These are phyloP conservation scores for Phaeosphaeriaceae sp. DNA, from an alignment of 2,329 filamentous ascomycete genomes.

Conservation along the genomic window DNA sequence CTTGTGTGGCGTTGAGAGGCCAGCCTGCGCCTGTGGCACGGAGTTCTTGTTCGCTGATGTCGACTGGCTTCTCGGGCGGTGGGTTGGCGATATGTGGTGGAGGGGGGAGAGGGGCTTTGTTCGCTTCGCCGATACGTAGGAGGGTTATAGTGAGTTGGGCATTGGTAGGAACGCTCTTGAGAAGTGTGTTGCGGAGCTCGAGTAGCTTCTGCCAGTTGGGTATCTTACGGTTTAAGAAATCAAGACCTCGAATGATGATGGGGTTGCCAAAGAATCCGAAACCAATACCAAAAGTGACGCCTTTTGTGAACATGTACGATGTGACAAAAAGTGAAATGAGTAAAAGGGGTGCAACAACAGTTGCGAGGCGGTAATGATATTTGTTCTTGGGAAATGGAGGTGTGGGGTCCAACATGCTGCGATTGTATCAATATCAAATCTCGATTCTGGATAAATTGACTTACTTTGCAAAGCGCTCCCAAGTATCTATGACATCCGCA, in stretches of 20 bases:
- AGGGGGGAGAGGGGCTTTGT: slow-evolving; percentile 76
- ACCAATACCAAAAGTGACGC: slow-evolving; percentile 69
- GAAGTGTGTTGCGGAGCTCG: slow-evolving; percentile 74
- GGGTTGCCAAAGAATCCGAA: slow-evolving; percentile 83
- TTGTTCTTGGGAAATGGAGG: slow-evolving; percentile 55
- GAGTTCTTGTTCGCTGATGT: slow-evolving; percentile 58
- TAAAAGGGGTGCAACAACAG: slow-evolving; percentile 53
- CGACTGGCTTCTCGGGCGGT: slow-evolving; percentile 58
- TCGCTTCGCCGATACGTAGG: slow-evolving; percentile 79
- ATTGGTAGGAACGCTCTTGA: slow-evolving; percentile 85
- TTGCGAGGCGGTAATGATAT: slow-evolving; percentile 55
- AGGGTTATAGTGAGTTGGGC: slow-evolving; percentile 82
- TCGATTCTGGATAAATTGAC: slow-evolving; percentile 16
- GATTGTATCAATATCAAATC: slow-evolving; percentile 7
- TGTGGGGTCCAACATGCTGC: slow-evolving; percentile 55
- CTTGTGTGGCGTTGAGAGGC: slow-evolving; percentile 66
- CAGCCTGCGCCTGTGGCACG: slow-evolving; percentile 60
- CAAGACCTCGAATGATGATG: slow-evolving; percentile 65
- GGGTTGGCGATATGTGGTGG: slow-evolving; percentile 55
- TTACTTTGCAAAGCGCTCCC: slow-evolving; percentile 68
- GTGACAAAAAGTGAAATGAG: slow-evolving; percentile 53
- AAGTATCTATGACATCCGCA: slow-evolving; percentile 65
- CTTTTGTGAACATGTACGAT: slow-evolving; percentile 65
- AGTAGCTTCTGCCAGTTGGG: slow-evolving; percentile 79
- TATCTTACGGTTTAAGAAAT: slow-evolving; percentile 65